A percentile compares a stretch with the other conserved stretches of the same genome.
Evolutionary conservation across 148 eudicot species (phyloP).

Genomic region (Camellia japonica): DNA sequence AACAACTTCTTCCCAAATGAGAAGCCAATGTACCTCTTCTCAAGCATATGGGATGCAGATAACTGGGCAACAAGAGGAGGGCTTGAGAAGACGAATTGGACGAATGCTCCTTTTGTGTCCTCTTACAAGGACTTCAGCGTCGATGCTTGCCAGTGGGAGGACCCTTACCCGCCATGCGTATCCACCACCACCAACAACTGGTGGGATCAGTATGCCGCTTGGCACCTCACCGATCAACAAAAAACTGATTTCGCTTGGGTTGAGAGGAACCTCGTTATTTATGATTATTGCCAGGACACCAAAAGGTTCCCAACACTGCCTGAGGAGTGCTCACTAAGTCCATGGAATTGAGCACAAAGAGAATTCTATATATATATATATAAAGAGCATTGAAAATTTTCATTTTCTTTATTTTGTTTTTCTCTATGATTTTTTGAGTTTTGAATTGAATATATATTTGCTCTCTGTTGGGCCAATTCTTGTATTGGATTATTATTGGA

Average conservation of each 20-base stretch:
- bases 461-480: not conserved
- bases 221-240: constrained; percentile 72
- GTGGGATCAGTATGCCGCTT: constrained; percentile 90
- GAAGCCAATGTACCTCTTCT: constrained; percentile 95
- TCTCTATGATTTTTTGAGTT: not conserved
- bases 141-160: constrained; percentile 92
- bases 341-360: constrained; percentile 39
- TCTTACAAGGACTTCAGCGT: constrained; percentile 81
- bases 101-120: constrained; percentile 82
- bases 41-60: constrained; percentile 97
- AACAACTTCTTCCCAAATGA: constrained; percentile 84
- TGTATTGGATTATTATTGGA: not conserved
- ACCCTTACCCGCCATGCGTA: constrained; percentile 83
- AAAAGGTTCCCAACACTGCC: constrained; percentile 53
- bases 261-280: constrained; percentile 65
- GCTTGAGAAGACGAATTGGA: constrained; percentile 85
- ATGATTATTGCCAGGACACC: constrained; percentile 74
- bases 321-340: constrained; percentile 75
- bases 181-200: constrained; percentile 78
- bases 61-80: constrained; percentile 98
- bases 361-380: not conserved
- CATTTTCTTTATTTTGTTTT: not conserved
- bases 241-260: constrained; percentile 83
- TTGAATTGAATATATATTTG: not conserved
- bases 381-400: not conserved